Conservation (phyloP, 2,329 filamentous ascomycete species). For the Scedosporium boydii region DNA sequence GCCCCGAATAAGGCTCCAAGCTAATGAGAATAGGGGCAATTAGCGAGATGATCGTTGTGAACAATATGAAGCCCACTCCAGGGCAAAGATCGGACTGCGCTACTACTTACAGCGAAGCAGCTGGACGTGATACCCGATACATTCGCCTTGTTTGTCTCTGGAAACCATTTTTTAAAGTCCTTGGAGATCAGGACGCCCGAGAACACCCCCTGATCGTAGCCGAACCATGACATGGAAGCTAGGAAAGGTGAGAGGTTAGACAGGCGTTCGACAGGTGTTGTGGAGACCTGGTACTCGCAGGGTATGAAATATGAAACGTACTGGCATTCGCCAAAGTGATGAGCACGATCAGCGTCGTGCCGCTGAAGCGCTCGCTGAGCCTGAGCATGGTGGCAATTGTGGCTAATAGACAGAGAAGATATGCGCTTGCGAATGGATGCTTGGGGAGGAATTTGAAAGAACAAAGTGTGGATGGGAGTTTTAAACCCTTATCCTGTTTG, state of each 20-base stretch:
- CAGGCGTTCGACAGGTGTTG: neutral
- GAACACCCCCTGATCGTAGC: conserved; percentile 29
- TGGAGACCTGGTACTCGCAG: neutral
- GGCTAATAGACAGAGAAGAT: neutral
- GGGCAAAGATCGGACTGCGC: neutral
- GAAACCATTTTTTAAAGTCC: conserved; percentile 28
- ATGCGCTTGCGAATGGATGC: neutral
- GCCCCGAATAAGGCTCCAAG: conserved; percentile 23
- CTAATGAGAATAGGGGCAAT: conserved; percentile 9
- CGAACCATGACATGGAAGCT: conserved; percentile 22
- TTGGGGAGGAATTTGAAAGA: neutral
- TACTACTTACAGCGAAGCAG: conserved; percentile 28
- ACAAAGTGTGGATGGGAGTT: neutral
- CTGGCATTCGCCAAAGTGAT: conserved; percentile 18
- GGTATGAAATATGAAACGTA: conserved; percentile 3
- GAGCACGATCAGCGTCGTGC: conserved; percentile 14
- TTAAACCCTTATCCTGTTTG: neutral
- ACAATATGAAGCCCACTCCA: neutral
- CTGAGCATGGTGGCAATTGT: neutral
- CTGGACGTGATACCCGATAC: conserved; percentile 34
- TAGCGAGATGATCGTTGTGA: no score
- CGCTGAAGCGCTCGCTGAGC: conserved; percentile 11
- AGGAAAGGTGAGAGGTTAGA: neutral
- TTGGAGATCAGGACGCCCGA: conserved; percentile 30
- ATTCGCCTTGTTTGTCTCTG: conserved; percentile 24